A percentile compares a stretch with the other conserved stretches of the same genome.
Conservation (phyloP, 495 filamentous ascomycete genomes). For the Neurospora sp. region DNA sequence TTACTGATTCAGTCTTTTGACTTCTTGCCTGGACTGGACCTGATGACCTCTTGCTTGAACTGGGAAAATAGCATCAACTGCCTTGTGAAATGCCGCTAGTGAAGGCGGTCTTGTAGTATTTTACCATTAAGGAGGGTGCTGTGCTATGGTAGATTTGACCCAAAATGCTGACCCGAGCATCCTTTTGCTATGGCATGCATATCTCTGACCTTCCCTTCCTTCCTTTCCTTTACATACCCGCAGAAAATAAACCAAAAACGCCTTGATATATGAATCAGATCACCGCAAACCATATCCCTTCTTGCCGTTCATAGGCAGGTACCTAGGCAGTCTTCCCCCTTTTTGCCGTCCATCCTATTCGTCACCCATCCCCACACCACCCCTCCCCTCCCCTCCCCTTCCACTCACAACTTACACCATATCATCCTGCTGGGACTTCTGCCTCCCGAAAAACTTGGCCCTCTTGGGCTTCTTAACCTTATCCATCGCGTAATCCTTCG, state of each 20-base stretch:
- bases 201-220: no score
- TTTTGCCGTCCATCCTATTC: background rate
- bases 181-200: background rate
- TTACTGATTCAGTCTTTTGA: no score
- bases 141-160: background rate
- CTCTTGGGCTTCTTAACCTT: background rate
- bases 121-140: background rate
- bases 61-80: no score
- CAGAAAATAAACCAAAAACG: background rate
- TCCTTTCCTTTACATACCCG: no score
- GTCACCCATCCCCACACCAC: background rate
- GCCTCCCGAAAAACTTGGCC: background rate
- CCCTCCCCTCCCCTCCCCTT: background rate
- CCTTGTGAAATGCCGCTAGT: no score
- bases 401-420: background rate
- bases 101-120: background rate
- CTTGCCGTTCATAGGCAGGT: background rate
- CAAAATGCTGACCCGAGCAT: background rate
- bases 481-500: background rate
- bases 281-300: background rate
- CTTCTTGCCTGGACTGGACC: no score
- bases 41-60: no score
- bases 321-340: background rate
- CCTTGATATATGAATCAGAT: background rate
- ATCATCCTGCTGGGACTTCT: background rate